Conservation (phyloP, 78 protist genomes). For the Mantamonas sphyraenae region DNA sequence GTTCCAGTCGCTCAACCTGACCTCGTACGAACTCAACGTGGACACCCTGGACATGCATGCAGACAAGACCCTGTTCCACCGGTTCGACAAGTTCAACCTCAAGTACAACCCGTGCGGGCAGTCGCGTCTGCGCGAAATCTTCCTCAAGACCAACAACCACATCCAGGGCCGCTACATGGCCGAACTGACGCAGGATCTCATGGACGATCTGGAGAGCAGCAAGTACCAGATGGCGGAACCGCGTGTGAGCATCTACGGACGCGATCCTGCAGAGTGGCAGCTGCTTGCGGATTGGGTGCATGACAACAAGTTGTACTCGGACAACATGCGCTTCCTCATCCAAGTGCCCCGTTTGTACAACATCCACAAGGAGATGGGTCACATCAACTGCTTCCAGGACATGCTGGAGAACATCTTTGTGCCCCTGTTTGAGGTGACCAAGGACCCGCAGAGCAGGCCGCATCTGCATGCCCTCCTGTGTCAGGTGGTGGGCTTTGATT, state of each 20-base stretch:
- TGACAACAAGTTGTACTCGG: slow-evolving; percentile 56
- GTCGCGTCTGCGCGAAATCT: slow-evolving; percentile 76
- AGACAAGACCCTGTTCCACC: slow-evolving; percentile 54
- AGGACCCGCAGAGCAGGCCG: slow-evolving; percentile 72
- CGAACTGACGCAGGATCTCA: slow-evolving; percentile 74
- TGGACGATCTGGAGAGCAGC: slow-evolving; percentile 63
- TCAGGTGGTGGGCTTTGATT: slow-evolving; percentile 90
- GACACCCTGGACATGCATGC: slow-evolving; percentile 90
- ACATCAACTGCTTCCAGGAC: slow-evolving; percentile 51
- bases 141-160: slow-evolving; percentile 92
- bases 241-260: slow-evolving; percentile 93
- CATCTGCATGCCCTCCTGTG: slow-evolving; percentile 38
- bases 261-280: slow-evolving; percentile 71
- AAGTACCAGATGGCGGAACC: slow-evolving; percentile 87
- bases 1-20: slow-evolving; percentile 39
- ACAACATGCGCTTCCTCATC: slow-evolving; percentile 85
- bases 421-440: slow-evolving; percentile 91
- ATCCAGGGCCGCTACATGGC: slow-evolving; percentile 83
- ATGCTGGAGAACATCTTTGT: slow-evolving; percentile 62
- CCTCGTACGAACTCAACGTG: slow-evolving; percentile 68
- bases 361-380: slow-evolving; percentile 25
- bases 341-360: slow-evolving; percentile 92
- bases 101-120: slow-evolving; percentile 87
- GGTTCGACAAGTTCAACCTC: slow-evolving; percentile 89
- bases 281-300: slow-evolving; percentile 80